These are phyloP conservation scores for Brettanomyces custersianus DNA, from an alignment of 805 yeast species.

Conservation along the genomic window DNA sequence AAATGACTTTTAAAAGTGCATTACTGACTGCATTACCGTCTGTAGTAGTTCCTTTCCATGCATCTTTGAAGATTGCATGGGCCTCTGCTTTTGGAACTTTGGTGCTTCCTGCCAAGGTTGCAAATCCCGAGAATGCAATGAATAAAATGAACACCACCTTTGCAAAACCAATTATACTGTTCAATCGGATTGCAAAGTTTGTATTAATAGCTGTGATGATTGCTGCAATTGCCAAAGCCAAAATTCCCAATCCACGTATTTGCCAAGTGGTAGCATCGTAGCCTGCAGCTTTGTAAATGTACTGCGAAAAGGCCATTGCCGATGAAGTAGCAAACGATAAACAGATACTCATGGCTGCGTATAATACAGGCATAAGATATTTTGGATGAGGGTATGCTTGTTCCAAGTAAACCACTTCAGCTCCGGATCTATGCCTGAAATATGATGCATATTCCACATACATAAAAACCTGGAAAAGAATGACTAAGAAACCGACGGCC, in stretches of 20 bases:
- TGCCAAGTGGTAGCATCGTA: conserved; percentile 64
- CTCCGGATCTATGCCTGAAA: conserved; percentile 59
- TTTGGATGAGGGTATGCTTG: conserved; percentile 60
- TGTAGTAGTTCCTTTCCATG: conserved; percentile 32
- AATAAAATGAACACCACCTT: conserved; percentile 64
- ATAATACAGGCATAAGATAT: conserved; percentile 56
- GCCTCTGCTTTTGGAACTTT: conserved; percentile 16
- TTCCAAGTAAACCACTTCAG: conserved; percentile 77
- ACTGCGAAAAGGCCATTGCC: conserved; percentile 73
- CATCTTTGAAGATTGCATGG: conserved; percentile 24
- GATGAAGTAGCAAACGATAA: conserved; percentile 85
- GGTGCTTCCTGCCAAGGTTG: conserved; percentile 67
- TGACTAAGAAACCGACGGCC: conserved; percentile 32
- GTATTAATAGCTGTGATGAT: conserved; percentile 52
- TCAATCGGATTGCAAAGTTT: conserved; percentile 58
- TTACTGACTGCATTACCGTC: conserved; percentile 34
- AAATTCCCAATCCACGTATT: conserved; percentile 69
- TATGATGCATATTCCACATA: conserved; percentile 35
- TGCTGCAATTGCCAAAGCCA: conserved; percentile 63
- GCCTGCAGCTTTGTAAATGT: conserved; percentile 66
- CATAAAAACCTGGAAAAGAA: conserved; percentile 28
- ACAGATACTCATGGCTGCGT: conserved; percentile 63
- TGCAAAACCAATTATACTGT: conserved; percentile 59
- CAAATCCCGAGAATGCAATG: conserved; percentile 75
- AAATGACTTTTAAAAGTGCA: conserved; percentile 35